These are phyloP conservation scores for Fraxinus floribunda DNA, from an alignment of 305 asterid genomes.

Conservation along the genomic window DNA sequence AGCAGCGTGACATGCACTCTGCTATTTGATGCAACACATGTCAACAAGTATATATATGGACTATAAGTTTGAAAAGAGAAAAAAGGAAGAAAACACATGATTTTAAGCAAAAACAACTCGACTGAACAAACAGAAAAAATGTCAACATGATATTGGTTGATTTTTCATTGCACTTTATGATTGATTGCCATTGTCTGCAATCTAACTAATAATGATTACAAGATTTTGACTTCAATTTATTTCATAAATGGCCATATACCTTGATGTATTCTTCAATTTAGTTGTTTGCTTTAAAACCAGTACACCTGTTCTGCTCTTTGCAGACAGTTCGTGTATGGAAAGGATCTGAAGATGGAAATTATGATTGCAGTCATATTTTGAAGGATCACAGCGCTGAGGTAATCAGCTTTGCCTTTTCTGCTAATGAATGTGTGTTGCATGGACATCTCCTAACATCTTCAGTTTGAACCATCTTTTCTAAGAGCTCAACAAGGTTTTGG, in stretches of 20 bases:
- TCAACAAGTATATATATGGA: neutral
- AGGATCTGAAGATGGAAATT: constrained; percentile 71
- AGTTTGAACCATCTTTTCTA: neutral
- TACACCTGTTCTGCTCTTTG: constrained; percentile 23
- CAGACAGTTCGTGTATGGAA: constrained; percentile 98
- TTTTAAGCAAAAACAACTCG: neutral
- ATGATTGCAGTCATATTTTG: constrained; percentile 65
- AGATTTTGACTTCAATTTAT: neutral
- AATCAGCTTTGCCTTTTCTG: constrained; percentile 14
- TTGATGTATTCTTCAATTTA: neutral
- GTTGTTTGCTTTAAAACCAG: constrained; percentile 1
- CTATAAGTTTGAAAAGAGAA: neutral
- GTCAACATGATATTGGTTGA: neutral
- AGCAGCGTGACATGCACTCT: neutral
- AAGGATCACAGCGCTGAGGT: constrained; percentile 96
- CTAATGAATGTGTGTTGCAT: neutral
- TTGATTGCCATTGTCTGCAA: neutral
- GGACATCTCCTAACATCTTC: neutral
- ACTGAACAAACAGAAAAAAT: neutral
- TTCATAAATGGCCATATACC: neutral
- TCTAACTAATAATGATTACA: neutral
- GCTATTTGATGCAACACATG: neutral
- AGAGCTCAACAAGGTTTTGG: neutral
- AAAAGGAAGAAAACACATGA: neutral
- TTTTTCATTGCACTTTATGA: neutral